phyloP scores from a whole-genome alignment of 768 basidiomycete genomes.

The Mycena galopus region DNA sequence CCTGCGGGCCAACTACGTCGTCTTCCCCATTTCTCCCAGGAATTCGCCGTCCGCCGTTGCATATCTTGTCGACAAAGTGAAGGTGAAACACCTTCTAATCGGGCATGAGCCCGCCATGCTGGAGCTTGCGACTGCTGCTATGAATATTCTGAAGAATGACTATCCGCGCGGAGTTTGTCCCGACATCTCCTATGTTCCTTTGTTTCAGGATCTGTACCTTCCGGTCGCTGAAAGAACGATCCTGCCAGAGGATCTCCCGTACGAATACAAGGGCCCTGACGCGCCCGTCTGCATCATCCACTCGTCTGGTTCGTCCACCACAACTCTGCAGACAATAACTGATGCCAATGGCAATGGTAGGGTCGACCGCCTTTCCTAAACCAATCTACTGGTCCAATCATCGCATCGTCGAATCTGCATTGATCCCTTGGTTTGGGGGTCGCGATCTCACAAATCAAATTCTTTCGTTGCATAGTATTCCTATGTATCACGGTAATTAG shows the following conservation, averaged over 20 bases:
- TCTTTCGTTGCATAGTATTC: slow-evolving; percentile 45
- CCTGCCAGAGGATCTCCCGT: slow-evolving; percentile 27
- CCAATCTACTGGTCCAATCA: slow-evolving; percentile 38
- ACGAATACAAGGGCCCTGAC: slow-evolving; percentile 23
- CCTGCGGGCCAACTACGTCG: slow-evolving; percentile 51
- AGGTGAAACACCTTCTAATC: slow-evolving; percentile 42
- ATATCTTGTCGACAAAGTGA: slow-evolving; percentile 42
- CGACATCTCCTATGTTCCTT: slow-evolving; percentile 34
- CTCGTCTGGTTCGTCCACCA: slow-evolving; percentile 44
- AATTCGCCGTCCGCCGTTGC: slow-evolving; percentile 60
- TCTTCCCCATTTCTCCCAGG: slow-evolving; percentile 53
- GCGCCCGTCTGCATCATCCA: slow-evolving; percentile 43
- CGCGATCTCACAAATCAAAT: slow-evolving; percentile 40
- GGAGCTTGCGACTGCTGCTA: slow-evolving; percentile 34
- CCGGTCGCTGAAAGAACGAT: neutral
- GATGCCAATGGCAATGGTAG: slow-evolving; percentile 17
- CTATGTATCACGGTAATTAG: slow-evolving; percentile 45
- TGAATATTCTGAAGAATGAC: slow-evolving; percentile 35
- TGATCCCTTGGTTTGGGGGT: slow-evolving; percentile 41
- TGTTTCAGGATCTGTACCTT: slow-evolving; percentile 40
- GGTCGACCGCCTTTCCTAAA: slow-evolving; percentile 46
- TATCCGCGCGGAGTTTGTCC: slow-evolving; percentile 20
- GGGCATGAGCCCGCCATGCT: slow-evolving; percentile 42
- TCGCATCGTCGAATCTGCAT: slow-evolving; percentile 25
- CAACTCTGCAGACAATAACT: neutral